These are phyloP conservation scores for Raphanus hybrid DNA, from an alignment of 441 rosid genomes.

Conservation along the genomic window DNA sequence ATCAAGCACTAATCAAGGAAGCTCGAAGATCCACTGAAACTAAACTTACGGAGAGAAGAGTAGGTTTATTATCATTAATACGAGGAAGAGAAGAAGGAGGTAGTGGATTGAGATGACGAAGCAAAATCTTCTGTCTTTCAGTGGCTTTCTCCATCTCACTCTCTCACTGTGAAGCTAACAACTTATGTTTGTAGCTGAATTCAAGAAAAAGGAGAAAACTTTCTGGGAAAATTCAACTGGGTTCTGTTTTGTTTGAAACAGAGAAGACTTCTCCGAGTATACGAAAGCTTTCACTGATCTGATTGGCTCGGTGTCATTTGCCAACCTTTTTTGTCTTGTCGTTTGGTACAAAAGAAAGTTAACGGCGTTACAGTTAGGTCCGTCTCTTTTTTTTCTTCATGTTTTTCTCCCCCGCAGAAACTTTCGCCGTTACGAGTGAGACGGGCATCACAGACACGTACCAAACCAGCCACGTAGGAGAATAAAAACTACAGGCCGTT, in stretches of 20 bases:
- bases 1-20: no score
- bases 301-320: not conserved
- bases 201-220: not conserved
- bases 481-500: not conserved
- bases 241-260: no score
- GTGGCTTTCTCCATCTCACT: conserved; percentile 74
- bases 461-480: not conserved
- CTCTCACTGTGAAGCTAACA: conserved; percentile 3
- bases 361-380: conserved; percentile 28
- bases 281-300: not conserved
- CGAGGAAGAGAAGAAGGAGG: conserved; percentile 37
- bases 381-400: not conserved
- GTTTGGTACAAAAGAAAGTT: not conserved
- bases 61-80: conserved; percentile 39
- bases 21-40: not conserved
- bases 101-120: conserved; percentile 70
- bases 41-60: conserved; percentile 61
- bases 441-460: not conserved
- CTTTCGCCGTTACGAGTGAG: conserved; percentile 19
- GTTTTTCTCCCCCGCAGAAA: not conserved
- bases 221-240: not conserved
- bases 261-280: not conserved
- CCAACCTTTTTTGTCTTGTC: conserved; percentile 32
- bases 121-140: conserved; percentile 77
- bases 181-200: conserved; percentile 15